Evolutionary conservation across 108 stramenopile genomes (phyloP), one percentile per base, ranked within the genome.

Genomic region (Phaeodactylum tricornutum): DNA sequence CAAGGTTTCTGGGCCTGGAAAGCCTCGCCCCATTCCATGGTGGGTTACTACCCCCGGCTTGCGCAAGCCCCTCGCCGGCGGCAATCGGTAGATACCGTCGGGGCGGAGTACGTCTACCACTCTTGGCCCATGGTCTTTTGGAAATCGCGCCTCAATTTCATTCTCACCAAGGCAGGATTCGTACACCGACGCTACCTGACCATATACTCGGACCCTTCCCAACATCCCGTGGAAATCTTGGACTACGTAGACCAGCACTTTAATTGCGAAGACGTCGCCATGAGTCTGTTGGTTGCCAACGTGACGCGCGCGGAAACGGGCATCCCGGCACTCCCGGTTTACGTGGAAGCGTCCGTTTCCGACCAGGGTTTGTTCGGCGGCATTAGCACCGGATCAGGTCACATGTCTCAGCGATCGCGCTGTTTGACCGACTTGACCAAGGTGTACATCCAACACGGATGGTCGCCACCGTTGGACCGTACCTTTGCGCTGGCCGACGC

Each of bases 211-310:
- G 39, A 53, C 31, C 47, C 53, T 27, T 7, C 39, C 7, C 12
- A 22, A 9, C 68, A 72, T 45, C 72, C 72, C 1, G 51, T 48
- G 38, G 68, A 68, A 43, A 58, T 78, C 12, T 38, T 47, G 50
- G 76, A 78, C 16, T 69, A 73, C 55, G 69, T 78, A n/a, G 76
- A 73, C 36, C n/a, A 66, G 40, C 56, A 78, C 56, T 67, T 34
- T 60, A 78, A 78, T 44, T 78, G 76, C 41, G 76, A 78, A 53
- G 76, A 78, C 62, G 59, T 78, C 47, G 76, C 76, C 53, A 78
- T 78, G 76, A 43, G 59, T 34, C 40, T 78, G 52, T 46, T 78
- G 43, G 72, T 78, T 9, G 76, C 76, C 7, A 73, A 72, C 49
- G 64, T 61, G 22, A 69, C 71, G 14, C 46, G 15, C 4, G 32